Evolutionary conservation across 129 eudicot genomes (phyloP).

Genomic region (Centaurea solstitialis): DNA sequence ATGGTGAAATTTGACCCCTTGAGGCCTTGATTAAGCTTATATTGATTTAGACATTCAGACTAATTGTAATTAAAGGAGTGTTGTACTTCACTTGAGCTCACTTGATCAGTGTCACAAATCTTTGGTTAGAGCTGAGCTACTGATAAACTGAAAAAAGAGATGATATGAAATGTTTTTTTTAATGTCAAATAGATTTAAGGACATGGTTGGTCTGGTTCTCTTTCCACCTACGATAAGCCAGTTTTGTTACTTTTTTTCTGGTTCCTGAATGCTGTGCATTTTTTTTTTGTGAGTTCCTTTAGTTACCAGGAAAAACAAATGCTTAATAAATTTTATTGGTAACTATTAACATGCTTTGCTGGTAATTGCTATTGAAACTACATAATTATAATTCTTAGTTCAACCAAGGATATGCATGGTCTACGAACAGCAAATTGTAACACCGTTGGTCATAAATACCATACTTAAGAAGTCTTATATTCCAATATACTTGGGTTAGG

Average conservation of each 20-base stretch:
- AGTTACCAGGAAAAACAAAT: not conserved
- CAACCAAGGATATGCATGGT: not conserved
- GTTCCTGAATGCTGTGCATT: not conserved
- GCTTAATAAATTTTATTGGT: not conserved
- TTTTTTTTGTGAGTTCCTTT: not conserved
- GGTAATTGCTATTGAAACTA: not conserved
- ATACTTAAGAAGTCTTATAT: not conserved
- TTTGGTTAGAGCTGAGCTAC: not conserved
- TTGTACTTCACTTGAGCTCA: not conserved
- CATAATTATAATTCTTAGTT: not conserved
- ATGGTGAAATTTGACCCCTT: not conserved
- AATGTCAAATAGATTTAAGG: not conserved
- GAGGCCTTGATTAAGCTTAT: not conserved
- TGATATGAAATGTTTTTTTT: not conserved
- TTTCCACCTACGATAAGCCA: not conserved
- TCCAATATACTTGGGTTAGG: not conserved
- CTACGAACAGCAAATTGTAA: not conserved
- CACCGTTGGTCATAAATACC: not conserved
- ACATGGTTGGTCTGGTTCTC: not conserved
- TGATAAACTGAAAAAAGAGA: conserved; percentile 2
- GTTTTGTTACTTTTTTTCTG: not conserved
- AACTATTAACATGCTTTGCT: not conserved
- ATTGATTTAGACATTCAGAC: not conserved
- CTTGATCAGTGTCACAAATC: not conserved
- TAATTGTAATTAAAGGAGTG: not conserved